phyloP scores from a whole-genome alignment of 2,329 filamentous ascomycete genomes.

The Endoconidiophora polonica region DNA sequence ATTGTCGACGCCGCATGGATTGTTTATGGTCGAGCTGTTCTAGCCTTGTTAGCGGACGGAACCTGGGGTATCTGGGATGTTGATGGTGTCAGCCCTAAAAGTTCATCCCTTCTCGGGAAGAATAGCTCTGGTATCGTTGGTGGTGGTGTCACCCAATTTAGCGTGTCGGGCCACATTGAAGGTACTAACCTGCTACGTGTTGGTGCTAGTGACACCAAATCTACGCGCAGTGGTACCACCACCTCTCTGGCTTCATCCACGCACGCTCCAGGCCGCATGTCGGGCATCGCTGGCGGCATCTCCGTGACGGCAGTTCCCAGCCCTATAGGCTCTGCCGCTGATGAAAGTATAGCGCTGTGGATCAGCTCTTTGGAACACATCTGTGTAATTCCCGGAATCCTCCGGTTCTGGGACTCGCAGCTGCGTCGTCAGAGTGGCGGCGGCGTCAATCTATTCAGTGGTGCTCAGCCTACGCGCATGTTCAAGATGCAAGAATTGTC shows the following conservation, averaged over 20 bases:
- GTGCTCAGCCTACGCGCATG: slow-evolving; percentile 38
- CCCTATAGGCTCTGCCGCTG: slow-evolving; percentile 24
- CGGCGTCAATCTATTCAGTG: slow-evolving; percentile 38
- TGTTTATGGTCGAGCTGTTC: slow-evolving; percentile 39
- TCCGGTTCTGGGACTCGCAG: slow-evolving; percentile 44
- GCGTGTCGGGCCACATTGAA: slow-evolving; percentile 41
- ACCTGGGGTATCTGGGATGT: slow-evolving; percentile 55
- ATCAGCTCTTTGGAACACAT: slow-evolving; percentile 39
- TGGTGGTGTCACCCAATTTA: slow-evolving; percentile 41
- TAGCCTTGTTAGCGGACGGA: slow-evolving; percentile 43
- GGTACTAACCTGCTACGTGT: slow-evolving; percentile 38
- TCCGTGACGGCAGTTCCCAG: slow-evolving; percentile 30
- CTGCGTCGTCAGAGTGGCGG: slow-evolving; percentile 33
- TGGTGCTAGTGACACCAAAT: slow-evolving; percentile 21
- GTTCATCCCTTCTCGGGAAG: slow-evolving; percentile 31
- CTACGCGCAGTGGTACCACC: slow-evolving; percentile 24
- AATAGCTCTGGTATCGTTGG: slow-evolving; percentile 36
- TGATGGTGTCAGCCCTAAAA: slow-evolving; percentile 36
- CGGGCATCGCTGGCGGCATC: slow-evolving; percentile 36
- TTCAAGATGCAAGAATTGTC: slow-evolving; percentile 35
- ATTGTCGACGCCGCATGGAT: slow-evolving; percentile 49
- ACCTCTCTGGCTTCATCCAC: slow-evolving; percentile 25
- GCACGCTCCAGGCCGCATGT: slow-evolving; percentile 32
- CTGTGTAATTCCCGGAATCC: slow-evolving; percentile 36
- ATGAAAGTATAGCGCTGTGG: slow-evolving; percentile 41